A percentile compares a stretch with the other conserved stretches of the same genome.
Conservation (phyloP, 1,284 basidiomycete genomes). For the Ustilago trichophora region DNA sequence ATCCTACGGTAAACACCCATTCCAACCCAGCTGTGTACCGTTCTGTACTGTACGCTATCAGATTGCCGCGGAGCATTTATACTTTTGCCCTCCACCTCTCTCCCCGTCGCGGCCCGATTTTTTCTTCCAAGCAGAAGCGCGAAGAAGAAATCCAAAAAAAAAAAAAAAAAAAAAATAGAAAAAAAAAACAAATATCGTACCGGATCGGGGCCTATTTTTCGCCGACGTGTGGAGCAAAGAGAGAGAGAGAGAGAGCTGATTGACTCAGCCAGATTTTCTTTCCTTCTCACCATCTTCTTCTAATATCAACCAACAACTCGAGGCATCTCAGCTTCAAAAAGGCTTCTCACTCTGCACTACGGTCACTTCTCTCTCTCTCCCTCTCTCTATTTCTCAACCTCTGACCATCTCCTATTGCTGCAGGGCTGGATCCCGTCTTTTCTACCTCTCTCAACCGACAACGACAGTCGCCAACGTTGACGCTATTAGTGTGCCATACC, state of each 20-base stretch:
- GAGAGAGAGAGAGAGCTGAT: not conserved
- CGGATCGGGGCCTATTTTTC: too few relatives aligned
- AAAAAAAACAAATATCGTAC: too few relatives aligned
- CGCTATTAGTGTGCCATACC: too few relatives aligned
- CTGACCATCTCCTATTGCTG: slow-evolving; percentile 2
- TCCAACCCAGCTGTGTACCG: too few relatives aligned
- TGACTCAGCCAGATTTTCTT: not conserved
- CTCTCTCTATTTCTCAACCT: too few relatives aligned
- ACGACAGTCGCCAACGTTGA: too few relatives aligned
- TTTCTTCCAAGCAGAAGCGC: slow-evolving; percentile 1
- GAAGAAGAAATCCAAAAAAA: slow-evolving; percentile 4
- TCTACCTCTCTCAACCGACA: not conserved
- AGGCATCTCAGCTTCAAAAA: too few relatives aligned
- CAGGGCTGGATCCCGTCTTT: slow-evolving; percentile 11
- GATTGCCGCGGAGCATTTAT: not conserved
- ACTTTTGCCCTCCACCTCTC: not conserved
- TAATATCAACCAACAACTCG: not conserved
- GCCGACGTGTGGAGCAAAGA: too few relatives aligned
- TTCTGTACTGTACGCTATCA: too few relatives aligned
- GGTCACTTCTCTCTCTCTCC: too few relatives aligned
- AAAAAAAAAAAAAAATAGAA: too few relatives aligned
- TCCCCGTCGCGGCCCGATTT: not conserved
- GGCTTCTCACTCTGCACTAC: not conserved
- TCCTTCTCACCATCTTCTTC: not conserved
- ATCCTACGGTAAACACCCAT: too few relatives aligned